Evolutionary conservation across 768 basidiomycete species (phyloP), one percentile per base, ranked within the genome.

Genomic region (Coprinopsis cinerea): DNA sequence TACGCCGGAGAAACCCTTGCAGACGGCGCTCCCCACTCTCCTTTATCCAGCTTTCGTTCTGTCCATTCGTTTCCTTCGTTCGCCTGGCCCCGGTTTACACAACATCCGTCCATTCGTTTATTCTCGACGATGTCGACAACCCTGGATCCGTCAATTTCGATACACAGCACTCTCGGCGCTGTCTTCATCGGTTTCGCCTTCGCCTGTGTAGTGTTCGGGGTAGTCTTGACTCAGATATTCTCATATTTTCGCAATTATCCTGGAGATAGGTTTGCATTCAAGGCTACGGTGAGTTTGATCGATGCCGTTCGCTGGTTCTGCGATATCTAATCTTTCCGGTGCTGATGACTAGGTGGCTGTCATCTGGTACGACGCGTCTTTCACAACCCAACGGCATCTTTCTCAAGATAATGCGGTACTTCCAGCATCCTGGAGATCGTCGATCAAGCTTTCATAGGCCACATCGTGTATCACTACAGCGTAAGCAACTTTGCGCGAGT

Each of bases 101-200:
- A 36, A 11, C n/a, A 25, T 36, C 32, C 35, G 35, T 35, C 36
- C 42, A 36, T 48, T 37, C 43, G 26, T 44, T 39, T 23, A 20
- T 44, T 23, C 28, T 23, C 39, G 22, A 48, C 7, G 44, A 47
- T 53, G 47, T 51, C 47, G 39, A 24, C 51, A 18, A 39, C 51
- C 49, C 51, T 44, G 35, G 27, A 34, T 24, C 23, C 48, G 9
- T 34, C 28, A 4, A 9, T 43, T 10, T 17, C 44, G 11, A 59
- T 76, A 46, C 62, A 72, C 48, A 72, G 68, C 56, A 83, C 83
- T 1, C 71, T 85, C 14, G 83, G 83, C 28, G 81, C 82, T 15
- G 63, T 77, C 37, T 74, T 83, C 53, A 58, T 82, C 40, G 83
- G 83, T 26, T 82, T 81, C 53, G 71, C 75, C 1, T 62, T 71